These are phyloP conservation scores for Nakaseomyces bracarensis DNA, from an alignment of 1,139 yeast genomes.

Conservation along the genomic window DNA sequence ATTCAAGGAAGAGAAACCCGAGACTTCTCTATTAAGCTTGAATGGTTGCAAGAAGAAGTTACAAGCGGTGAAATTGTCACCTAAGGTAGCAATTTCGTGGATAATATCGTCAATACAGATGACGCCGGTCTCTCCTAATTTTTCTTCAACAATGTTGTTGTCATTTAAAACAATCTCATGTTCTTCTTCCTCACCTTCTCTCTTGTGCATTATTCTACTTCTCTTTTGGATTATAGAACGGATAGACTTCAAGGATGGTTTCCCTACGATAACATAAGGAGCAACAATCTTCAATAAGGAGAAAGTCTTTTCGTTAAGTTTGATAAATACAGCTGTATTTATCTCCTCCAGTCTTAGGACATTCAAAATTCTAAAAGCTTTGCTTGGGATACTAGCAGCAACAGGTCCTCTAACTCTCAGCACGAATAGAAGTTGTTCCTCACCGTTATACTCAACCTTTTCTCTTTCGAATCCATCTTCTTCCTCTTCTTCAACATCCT, in stretches of 20 bases:
- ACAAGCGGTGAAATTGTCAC: slow-evolving; percentile 53
- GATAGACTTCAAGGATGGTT: slow-evolving; percentile 61
- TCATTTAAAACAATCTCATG: slow-evolving; percentile 50
- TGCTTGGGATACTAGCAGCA: slow-evolving; percentile 57
- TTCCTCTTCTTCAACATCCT: slow-evolving; percentile 26
- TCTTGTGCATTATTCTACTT: slow-evolving; percentile 44
- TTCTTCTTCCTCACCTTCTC: slow-evolving; percentile 33
- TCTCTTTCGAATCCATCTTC: slow-evolving; percentile 33
- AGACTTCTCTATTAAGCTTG: slow-evolving; percentile 56
- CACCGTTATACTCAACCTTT: slow-evolving; percentile 33
- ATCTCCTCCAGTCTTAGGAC: slow-evolving; percentile 50
- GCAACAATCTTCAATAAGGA: slow-evolving; percentile 58
- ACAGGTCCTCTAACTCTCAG: slow-evolving; percentile 56
- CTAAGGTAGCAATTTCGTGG: slow-evolving; percentile 56
- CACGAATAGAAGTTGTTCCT: slow-evolving; percentile 51
- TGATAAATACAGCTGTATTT: slow-evolving; percentile 66
- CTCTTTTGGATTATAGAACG: slow-evolving; percentile 70
- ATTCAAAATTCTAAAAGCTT: slow-evolving; percentile 51
- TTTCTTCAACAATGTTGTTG: slow-evolving; percentile 65
- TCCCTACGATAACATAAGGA: slow-evolving; percentile 66
- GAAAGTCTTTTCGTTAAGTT: slow-evolving; percentile 46
- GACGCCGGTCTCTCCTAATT: slow-evolving; percentile 58
- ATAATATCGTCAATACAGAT: slow-evolving; percentile 74
- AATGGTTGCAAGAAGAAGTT: slow-evolving; percentile 62
- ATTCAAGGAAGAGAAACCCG: slow-evolving; percentile 55